Percentiles rank a stretch among this genome's conserved stretches.
Evolutionary conservation across 1,139 yeast species (phyloP).

Genomic region (Yamadazyma kanchanaburiensis): DNA sequence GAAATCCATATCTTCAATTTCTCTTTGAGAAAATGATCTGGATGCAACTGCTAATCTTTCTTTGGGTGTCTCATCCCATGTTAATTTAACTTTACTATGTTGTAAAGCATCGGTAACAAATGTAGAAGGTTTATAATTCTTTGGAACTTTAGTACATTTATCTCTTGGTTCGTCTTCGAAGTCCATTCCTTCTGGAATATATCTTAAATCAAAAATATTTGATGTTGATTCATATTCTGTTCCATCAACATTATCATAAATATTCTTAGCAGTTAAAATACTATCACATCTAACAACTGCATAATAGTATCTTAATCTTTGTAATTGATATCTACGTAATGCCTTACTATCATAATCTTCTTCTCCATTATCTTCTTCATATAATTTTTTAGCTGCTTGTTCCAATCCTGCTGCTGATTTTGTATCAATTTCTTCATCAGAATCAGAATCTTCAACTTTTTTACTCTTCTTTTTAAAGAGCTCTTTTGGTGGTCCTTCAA

Average conservation of each 20-base stretch:
- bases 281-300: conserved; percentile 89
- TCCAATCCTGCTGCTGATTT: conserved; percentile 41
- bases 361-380: conserved; percentile 69
- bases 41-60: conserved; percentile 80
- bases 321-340: conserved; percentile 77
- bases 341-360: conserved; percentile 71
- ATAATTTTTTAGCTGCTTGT: conserved; percentile 61
- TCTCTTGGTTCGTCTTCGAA: conserved; percentile 77
- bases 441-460: conserved; percentile 21
- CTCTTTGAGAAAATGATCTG: conserved; percentile 83
- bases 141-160: conserved; percentile 66
- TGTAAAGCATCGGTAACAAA: conserved; percentile 93
- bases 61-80: conserved; percentile 98
- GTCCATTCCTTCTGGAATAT: conserved; percentile 87
- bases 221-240: conserved; percentile 96
- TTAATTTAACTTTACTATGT: conserved; percentile 87
- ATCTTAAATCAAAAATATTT: conserved; percentile 86
- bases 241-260: conserved; percentile 88
- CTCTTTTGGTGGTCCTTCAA: conserved; percentile 91
- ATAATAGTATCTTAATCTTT: conserved; percentile 83
- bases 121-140: conserved; percentile 72
- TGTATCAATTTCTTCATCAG: conserved; percentile 48
- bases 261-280: conserved; percentile 64
- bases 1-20: conserved; percentile 94
- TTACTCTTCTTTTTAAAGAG: conserved; percentile 51